These are phyloP conservation scores for Haplographium delicatum DNA, from an alignment of 495 filamentous ascomycete genomes.

Conservation along the genomic window DNA sequence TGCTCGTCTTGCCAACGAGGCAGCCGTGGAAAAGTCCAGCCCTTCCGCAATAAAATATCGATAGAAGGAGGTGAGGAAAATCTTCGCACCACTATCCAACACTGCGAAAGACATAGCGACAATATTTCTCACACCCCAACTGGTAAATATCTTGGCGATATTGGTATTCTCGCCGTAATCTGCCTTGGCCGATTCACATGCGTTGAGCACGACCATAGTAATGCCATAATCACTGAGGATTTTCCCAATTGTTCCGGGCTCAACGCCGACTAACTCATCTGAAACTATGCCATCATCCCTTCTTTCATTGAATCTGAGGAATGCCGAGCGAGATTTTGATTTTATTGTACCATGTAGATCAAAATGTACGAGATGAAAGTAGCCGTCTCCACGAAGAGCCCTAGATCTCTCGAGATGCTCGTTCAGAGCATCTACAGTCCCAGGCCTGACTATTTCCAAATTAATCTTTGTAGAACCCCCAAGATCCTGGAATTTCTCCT, in stretches of 20 bases:
- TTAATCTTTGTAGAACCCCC: not conserved
- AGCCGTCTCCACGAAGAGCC: not conserved
- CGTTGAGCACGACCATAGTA: slow-evolving; percentile 1
- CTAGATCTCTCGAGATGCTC: not conserved
- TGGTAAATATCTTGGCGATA: slow-evolving; percentile 1
- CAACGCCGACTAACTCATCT: not conserved
- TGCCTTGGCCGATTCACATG: slow-evolving; percentile 13
- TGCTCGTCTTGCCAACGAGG: not conserved
- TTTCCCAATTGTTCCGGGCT: not conserved
- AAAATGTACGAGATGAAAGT: slow-evolving; percentile 13
- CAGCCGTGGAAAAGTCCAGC: not conserved
- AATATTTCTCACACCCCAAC: not conserved
- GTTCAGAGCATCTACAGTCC: not conserved
- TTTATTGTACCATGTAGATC: not conserved
- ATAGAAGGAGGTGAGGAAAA: slow-evolving; percentile 6
- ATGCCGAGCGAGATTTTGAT: not conserved
- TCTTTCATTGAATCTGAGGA: not conserved
- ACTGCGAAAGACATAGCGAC: slow-evolving; percentile 9
- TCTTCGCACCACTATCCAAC: not conserved
- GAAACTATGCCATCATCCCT: not conserved
- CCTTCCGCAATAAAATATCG: not conserved
- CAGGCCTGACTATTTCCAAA: slow-evolving; percentile 6
- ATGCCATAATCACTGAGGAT: not conserved
- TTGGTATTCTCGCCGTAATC: slow-evolving; percentile 1
- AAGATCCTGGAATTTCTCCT: not conserved